Evolutionary conservation across 305 asterid genomes (phyloP).

Genomic region (Fraxinus floribunda): DNA sequence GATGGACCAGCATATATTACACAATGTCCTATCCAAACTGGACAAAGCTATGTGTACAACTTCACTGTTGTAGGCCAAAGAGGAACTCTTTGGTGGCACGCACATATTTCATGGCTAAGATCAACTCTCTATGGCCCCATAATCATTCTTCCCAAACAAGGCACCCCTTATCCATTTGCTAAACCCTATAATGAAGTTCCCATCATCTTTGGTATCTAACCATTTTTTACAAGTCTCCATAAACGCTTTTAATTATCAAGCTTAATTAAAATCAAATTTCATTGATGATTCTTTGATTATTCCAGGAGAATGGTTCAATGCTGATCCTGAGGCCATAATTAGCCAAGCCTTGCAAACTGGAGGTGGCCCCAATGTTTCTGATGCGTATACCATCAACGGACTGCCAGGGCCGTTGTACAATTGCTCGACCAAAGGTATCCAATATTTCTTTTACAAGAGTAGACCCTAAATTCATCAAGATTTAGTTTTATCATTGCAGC

Average conservation of each 20-base stretch:
- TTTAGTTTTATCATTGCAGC: too few relatives aligned
- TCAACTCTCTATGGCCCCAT: slow-evolving; percentile 56
- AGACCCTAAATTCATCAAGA: background rate
- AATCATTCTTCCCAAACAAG: slow-evolving; percentile 47
- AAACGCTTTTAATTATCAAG: background rate
- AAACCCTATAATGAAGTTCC: slow-evolving; percentile 65
- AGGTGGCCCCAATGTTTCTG: slow-evolving; percentile 63
- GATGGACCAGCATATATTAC: slow-evolving; percentile 49
- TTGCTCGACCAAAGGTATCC: slow-evolving; percentile 53
- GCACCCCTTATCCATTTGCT: slow-evolving; percentile 45
- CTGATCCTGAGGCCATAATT: slow-evolving; percentile 57
- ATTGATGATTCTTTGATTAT: background rate
- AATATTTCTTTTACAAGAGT: background rate
- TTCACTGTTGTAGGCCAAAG: too few relatives aligned
- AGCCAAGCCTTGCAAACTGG: slow-evolving; percentile 52
- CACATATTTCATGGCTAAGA: slow-evolving; percentile 66
- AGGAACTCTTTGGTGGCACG: slow-evolving; percentile 40
- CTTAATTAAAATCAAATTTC: background rate
- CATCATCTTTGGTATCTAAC: slow-evolving; percentile 40
- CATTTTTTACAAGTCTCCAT: background rate
- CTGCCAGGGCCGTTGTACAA: slow-evolving; percentile 58
- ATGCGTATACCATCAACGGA: slow-evolving; percentile 60
- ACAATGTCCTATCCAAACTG: too few relatives aligned
- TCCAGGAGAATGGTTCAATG: slow-evolving; percentile 63
- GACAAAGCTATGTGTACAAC: too few relatives aligned